These are phyloP conservation scores for Fusarium circinatum DNA, from an alignment of 2,329 filamentous ascomycete genomes.

Conservation along the genomic window DNA sequence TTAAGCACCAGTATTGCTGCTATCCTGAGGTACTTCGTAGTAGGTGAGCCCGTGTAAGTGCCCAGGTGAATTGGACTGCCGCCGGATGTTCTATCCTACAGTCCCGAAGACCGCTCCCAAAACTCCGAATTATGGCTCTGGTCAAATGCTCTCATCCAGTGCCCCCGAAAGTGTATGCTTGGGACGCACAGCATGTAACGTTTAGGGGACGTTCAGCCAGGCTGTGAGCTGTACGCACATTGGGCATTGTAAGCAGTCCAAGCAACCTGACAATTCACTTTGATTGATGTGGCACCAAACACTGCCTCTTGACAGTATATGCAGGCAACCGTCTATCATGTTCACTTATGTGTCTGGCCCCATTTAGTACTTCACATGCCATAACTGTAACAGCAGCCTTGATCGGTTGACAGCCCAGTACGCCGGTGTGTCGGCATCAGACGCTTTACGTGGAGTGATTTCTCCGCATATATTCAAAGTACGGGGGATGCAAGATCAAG, in stretches of 20 bases:
- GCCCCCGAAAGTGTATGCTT: neutral
- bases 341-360: slow-evolving; percentile 11
- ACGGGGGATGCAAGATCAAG: slow-evolving; percentile 27
- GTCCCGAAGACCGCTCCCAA: neutral
- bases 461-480: slow-evolving; percentile 13
- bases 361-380: slow-evolving; percentile 22
- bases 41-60: neutral
- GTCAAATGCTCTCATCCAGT: neutral
- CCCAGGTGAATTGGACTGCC: neutral
- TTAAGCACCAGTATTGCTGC: neutral
- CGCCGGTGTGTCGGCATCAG: slow-evolving; percentile 14
- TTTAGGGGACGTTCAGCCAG: neutral
- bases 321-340: neutral
- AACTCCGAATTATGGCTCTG: neutral
- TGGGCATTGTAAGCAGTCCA: neutral
- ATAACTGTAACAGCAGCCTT: neutral
- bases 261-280: slow-evolving; percentile 6
- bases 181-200: neutral
- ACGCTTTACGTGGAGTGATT: slow-evolving; percentile 20
- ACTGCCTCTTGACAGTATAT: slow-evolving; percentile 10
- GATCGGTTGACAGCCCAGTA: slow-evolving; percentile 9
- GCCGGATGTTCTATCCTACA: neutral
- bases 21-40: neutral
- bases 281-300: slow-evolving; percentile 1
- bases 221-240: neutral